Percentiles rank a stretch among this genome's conserved stretches.
phyloP scores from a whole-genome alignment of 2,329 filamentous ascomycete genomes.

The Trichoderma gracile region DNA sequence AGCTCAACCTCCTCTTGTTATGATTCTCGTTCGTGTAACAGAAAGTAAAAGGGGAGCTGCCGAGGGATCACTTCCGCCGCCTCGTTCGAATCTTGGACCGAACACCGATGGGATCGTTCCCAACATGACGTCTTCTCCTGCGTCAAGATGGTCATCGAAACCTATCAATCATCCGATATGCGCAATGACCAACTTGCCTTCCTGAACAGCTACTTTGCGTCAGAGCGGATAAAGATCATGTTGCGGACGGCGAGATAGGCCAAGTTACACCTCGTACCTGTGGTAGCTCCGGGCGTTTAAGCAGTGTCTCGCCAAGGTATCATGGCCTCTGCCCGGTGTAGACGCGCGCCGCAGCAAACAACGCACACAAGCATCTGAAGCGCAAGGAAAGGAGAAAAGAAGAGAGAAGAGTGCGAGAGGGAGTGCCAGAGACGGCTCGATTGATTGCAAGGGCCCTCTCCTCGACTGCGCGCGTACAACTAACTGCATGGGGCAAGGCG shows the following conservation, averaged over 20 bases:
- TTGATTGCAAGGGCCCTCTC: not conserved
- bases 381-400: not conserved
- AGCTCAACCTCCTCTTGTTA: too few species aligned
- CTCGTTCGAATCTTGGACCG: not conserved
- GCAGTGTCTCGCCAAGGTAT: not conserved
- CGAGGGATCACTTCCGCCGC: not conserved
- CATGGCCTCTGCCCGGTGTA: not conserved
- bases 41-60: too few species aligned
- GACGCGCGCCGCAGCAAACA: not conserved
- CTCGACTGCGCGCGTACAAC: slow-evolving; percentile 19
- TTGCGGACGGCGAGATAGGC: not conserved
- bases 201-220: not conserved
- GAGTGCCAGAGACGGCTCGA: not conserved
- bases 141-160: too few species aligned
- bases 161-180: not conserved
- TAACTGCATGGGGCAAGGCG: slow-evolving; percentile 1
- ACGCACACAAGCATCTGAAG: not conserved
- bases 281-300: not conserved
- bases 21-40: not conserved
- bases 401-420: not conserved
- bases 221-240: too few species aligned
- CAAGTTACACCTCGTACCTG: not conserved
- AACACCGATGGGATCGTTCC: not conserved
- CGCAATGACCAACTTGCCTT: not conserved
- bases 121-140: not conserved